Evolutionary conservation across 169 alveolate genomes (phyloP), one percentile per base, ranked within the genome.

Genomic region (Eimeria tenella): DNA sequence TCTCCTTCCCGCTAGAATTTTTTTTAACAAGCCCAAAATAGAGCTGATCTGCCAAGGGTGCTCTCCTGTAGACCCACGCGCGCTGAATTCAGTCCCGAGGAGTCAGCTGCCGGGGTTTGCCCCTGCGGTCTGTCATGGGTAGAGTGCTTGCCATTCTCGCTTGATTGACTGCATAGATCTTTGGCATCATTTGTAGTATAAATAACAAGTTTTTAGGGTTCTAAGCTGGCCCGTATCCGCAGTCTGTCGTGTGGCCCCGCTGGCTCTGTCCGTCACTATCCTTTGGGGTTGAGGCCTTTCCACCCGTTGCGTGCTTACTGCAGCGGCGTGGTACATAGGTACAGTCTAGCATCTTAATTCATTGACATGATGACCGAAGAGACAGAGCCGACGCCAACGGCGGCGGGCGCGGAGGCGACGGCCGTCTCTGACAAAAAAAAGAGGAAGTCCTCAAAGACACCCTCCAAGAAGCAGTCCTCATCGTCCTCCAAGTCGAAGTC

Each of bases 41-140:
- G 4, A 9, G 4, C 79, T 7, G 79, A 70, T 70, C 79, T 19
- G 21, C 4, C 52, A 6, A 10, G 31, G 52, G 79, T 21, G 79
- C 79, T 70, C 79, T 70, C 52, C 42, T n/a, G 17, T 9, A 42
- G 21, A 25, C 84, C 60, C 84, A 74, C 84, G 84, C 62, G 84
- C 17, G 84, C 84, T 74, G 84, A 49, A n/a, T 74, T 50, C 84
- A 74, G 84, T 42, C 84, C 84, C 84, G 84, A 49, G 15, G 84
- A 49, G 84, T 25, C 84, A 19, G 60, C 60, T 49, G 60, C 31
- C 31, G 84, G 63, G 60, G 52, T 13, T 53, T 74, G 25, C 84
- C 52, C 84, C 52, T 74, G 15, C 84, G 50, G n/a, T 17, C 42
- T 31, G 42, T 31, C 42, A 31, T 31, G 42, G 42, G 42, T 31